A percentile compares a stretch with the other conserved stretches of the same genome.
Conservation (phyloP, 768 basidiomycete species). For the Sarcomyxa edulis region DNA sequence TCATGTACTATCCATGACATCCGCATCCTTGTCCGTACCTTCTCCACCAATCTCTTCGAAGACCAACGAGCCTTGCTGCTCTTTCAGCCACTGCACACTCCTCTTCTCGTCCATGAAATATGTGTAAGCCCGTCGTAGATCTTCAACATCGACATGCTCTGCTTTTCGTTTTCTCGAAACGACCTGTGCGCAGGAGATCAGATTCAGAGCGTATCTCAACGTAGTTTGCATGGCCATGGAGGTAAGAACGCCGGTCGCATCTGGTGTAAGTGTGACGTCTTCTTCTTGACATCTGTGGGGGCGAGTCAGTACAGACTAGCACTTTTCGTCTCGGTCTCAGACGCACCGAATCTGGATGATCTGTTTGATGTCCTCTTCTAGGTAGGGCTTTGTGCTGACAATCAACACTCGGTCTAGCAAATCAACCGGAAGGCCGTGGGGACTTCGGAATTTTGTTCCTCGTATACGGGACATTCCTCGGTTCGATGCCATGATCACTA, state of each 20-base stretch:
- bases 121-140: constrained; percentile 77
- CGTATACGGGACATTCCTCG: constrained; percentile 92
- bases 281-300: constrained; percentile 81
- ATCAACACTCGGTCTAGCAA: constrained; percentile 94
- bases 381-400: constrained; percentile 88
- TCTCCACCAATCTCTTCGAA: constrained; percentile 59
- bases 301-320: too few species aligned
- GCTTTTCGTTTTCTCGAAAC: constrained; percentile 80
- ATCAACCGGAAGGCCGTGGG: constrained; percentile 93
- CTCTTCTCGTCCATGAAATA: constrained; percentile 94
- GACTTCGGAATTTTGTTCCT: constrained; percentile 90
- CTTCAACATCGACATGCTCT: constrained; percentile 77
- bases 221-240: constrained; percentile 89
- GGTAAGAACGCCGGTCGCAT: constrained; percentile 76
- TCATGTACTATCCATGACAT: constrained; percentile 27
- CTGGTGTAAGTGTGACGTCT: constrained; percentile 76
- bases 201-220: constrained; percentile 88
- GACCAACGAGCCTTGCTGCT: constrained; percentile 69
- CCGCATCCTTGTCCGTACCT: constrained; percentile 22
- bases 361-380: constrained; percentile 77
- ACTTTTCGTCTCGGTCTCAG: constrained; percentile 2
- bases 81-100: constrained; percentile 87
- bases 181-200: constrained; percentile 90
- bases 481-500: constrained; percentile 99
- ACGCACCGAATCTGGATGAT: constrained; percentile 88